Base-by-base conservation (phyloP, 1,284 basidiomycete genomes). In the Stygiomarasmius scandens region DNA sequence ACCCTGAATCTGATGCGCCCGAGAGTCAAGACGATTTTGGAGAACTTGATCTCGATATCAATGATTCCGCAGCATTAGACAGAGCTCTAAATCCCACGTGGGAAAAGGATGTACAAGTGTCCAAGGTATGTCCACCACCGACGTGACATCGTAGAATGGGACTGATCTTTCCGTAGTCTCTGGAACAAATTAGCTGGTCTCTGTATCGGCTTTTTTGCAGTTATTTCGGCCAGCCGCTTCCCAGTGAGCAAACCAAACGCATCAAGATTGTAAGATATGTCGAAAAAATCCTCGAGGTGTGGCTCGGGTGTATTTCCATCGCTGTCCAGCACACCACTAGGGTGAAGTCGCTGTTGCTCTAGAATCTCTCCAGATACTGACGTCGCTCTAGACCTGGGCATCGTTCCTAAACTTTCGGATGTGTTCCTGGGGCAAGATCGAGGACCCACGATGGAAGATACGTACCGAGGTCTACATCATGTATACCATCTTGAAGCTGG, bases 1-100 rank as follows among this genome's bases (percentile, higher is more conserved):
- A 61, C 8, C 61, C 65, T 49, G 58, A 69, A 34, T 54, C 66
- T 49, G 62, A 69, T 48, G 56, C 61, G 38, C 78, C 87, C 64
- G 92, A 94, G 61, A 95, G 92, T 63, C 90, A 94, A 67, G 90
- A 95, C 45, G 78, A 83, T 52, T 90, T 83, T 64, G 82, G 79
- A 27, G 74, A 74, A 48, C 75, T 83, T 27, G 77, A 77, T 55
- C 69, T 85, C 10, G 73, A 71, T 12, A 64, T 62, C 2, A 65
- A 25, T 16, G 49, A 56, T 11, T 49, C 54, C 16, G 54, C 44
- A n/a, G n/a, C n/a, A 20, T 20, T 59, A 8, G 55, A 43, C 27
- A 55, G 52, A 41, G 29, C 29, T 32, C 29, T 32, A 47, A 43
- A n/a, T 49, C 48, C 25, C 27, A 36, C 24, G 23, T 44, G 23